Percentiles rank a stretch among this genome's conserved stretches.
phyloP scores from a whole-genome alignment of 1,139 yeast genomes.

The Blastobotrys niveus region DNA sequence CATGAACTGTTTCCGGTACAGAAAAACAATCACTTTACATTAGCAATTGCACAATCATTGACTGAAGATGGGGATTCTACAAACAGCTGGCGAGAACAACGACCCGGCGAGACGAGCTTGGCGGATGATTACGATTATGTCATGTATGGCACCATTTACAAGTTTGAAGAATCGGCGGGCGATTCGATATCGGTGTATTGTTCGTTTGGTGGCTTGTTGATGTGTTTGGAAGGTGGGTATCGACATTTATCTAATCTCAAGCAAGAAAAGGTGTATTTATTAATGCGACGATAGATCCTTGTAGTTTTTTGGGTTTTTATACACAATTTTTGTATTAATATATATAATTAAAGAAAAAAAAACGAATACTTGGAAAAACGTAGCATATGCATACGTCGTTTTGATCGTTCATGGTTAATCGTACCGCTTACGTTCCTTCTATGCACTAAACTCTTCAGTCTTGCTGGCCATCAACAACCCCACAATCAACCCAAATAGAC shows the following conservation, averaged over 20 bases:
- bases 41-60: conserved; percentile 76
- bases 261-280: conserved; percentile 88
- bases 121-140: conserved; percentile 98
- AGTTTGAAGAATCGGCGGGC: conserved; percentile 81
- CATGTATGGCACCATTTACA: conserved; percentile 97
- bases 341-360: not conserved
- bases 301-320: not conserved
- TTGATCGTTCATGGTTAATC: too few relatives aligned
- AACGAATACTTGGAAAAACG: not conserved
- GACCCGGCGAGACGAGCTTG: conserved; percentile 71
- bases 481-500: conserved; percentile 82
- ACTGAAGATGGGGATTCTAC: conserved; percentile 50
- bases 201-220: conserved; percentile 90
- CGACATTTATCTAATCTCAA: conserved; percentile 81
- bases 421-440: conserved; percentile 4
- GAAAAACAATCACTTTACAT: conserved; percentile 73
- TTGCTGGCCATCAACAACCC: conserved; percentile 96
- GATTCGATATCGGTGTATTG: conserved; percentile 74
- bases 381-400: not conserved
- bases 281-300: conserved; percentile 60
- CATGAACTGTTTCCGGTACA: conserved; percentile 86
- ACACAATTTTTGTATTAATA: not conserved
- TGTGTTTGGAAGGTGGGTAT: conserved; percentile 94
- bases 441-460: conserved; percentile 63
- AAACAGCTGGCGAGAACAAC: conserved; percentile 82